Evolutionary conservation across 2,329 filamentous ascomycete species (phyloP).

Genomic region (Aureobasidium leucospermi): DNA sequence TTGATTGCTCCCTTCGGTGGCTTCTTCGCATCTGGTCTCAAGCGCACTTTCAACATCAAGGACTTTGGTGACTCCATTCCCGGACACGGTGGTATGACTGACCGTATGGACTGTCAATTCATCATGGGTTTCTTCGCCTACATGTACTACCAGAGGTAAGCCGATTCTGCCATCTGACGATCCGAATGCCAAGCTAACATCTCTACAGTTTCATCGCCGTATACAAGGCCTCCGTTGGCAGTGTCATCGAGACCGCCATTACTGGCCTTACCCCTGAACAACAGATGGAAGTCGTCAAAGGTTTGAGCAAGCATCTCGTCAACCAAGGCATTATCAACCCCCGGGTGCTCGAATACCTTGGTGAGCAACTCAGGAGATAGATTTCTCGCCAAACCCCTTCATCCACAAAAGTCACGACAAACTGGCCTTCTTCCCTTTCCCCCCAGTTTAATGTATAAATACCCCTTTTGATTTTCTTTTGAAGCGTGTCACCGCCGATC

Average conservation of each 20-base stretch:
- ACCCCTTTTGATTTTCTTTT: slow-evolving; percentile 2
- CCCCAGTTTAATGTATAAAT: slow-evolving; percentile 11
- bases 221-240: slow-evolving; percentile 76
- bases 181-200: neutral
- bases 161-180: no score
- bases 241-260: slow-evolving; percentile 84
- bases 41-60: slow-evolving; percentile 99
- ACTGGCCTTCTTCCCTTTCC: neutral
- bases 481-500: neutral
- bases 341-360: slow-evolving; percentile 38
- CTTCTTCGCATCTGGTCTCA: slow-evolving; percentile 95
- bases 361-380: slow-evolving; percentile 21
- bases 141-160: slow-evolving; percentile 76
- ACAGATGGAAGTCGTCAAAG: slow-evolving; percentile 70
- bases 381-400: neutral
- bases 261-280: slow-evolving; percentile 81
- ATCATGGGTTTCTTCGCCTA: slow-evolving; percentile 99
- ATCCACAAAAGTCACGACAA: neutral
- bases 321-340: slow-evolving; percentile 54
- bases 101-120: slow-evolving; percentile 99
- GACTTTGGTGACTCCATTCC: slow-evolving; percentile 98
- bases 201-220: slow-evolving; percentile 73
- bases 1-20: slow-evolving; percentile 95
- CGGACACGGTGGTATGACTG: slow-evolving; percentile 94
- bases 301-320: slow-evolving; percentile 55